Base-by-base conservation (phyloP, 345 rosid genomes). In the Aquilaria malaccensis region DNA sequence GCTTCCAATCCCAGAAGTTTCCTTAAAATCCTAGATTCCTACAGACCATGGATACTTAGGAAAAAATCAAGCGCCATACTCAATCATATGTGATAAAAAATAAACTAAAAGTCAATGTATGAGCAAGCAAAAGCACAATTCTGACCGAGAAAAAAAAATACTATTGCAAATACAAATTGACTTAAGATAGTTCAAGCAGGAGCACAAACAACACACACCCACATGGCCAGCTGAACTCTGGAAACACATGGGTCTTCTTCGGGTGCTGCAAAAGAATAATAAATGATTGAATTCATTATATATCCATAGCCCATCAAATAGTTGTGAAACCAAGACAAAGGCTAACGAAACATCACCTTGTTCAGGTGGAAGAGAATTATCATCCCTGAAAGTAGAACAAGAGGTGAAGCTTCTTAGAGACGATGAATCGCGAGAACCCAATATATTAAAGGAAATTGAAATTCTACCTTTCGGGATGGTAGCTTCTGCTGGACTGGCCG, bases 171-270 rank as follows among this genome's bases (percentile, higher is more conserved):
- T n/a, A 33, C 29, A 43, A 22, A 22, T 22, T 51, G 12, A 51
- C 14, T n/a, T 2, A 45, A 2, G 3, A 30, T 3, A 13, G 7
- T 33, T n/a, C 3, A 33, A 2, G 33, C 30, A 30, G 14, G 2
- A 49, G 37, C 45, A 59, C 58, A 69, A 58, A 46, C 13, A 41
- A 62, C 62, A 63, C 96, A 56, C 80, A 94, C 99, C 97, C 95
- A 88, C 95, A 86, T 88, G 11, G 96, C 96, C 74, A 95, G 95
- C 59, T 91, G 91, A 81, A 88, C 64, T 64, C 65, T 85, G 13
- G 94, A 87, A 66, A 33, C 77, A 30, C 64, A 6, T 50, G 73
- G 63, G 59, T 74, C 82, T 60, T 79, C 88, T 74, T 83, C 96
- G 60, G 80, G 72, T 51, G 64, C 93, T 91, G 75, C 60, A 47